Evolutionary conservation across 495 filamentous ascomycete species (phyloP).

Genomic region (Neurospora intermedia): DNA sequence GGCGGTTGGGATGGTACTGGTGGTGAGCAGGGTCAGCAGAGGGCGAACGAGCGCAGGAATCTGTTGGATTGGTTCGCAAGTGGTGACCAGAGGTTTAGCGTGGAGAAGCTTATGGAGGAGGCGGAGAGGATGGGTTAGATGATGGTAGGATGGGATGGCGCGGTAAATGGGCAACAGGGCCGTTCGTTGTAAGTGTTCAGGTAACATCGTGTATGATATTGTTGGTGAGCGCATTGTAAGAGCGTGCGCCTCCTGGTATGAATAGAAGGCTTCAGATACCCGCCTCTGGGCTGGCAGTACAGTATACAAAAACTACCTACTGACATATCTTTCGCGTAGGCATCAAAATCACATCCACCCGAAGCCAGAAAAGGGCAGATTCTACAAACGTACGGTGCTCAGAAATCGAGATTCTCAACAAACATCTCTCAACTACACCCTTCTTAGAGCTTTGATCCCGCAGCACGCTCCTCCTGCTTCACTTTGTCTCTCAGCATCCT

Average conservation of each 20-base stretch:
- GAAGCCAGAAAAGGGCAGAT: not conserved
- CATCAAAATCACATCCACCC: not conserved
- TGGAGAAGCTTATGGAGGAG: conserved; percentile 79
- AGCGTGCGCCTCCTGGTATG: not conserved
- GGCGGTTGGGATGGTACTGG: conserved; percentile 28
- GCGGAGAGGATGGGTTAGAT: conserved; percentile 60
- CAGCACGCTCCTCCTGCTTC: conserved; percentile 23
- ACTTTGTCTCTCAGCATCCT: conserved; percentile 43
- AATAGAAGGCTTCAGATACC: not conserved
- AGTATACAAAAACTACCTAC: not conserved
- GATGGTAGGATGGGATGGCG: not conserved
- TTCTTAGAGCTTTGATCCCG: conserved; percentile 22
- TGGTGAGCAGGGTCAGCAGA: conserved; percentile 35
- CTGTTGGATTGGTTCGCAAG: conserved; percentile 71
- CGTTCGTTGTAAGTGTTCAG: not conserved
- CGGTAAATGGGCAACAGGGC: not conserved
- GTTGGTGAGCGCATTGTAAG: not conserved
- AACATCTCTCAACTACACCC: not conserved
- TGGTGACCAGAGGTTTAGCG: conserved; percentile 66
- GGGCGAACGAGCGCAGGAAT: conserved; percentile 40
- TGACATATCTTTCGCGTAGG: conserved; percentile 1
- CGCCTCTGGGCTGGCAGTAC: not conserved
- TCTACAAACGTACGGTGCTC: not conserved
- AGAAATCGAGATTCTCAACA: not conserved
- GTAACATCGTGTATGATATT: not conserved